Evolutionary conservation across 306 rosid genomes (phyloP).

Genomic region (Hippophae tibetana): DNA sequence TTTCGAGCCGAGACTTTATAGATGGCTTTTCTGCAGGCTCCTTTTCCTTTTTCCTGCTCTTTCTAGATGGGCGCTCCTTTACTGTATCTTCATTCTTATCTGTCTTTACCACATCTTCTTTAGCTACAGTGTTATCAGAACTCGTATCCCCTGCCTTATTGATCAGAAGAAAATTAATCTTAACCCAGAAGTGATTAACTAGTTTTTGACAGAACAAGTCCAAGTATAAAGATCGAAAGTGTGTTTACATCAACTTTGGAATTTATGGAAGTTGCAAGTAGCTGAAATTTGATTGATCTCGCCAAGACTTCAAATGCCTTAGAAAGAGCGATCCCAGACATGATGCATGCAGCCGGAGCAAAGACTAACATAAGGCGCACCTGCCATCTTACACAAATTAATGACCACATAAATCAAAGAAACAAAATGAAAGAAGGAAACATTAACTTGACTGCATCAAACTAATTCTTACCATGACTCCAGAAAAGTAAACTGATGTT

Average conservation of each 20-base stretch:
- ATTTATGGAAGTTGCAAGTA: slow-evolving; percentile 40
- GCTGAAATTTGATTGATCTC: slow-evolving; percentile 83
- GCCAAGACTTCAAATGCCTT: slow-evolving; percentile 93
- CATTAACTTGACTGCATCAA: slow-evolving; percentile 9
- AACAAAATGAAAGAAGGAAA: slow-evolving; percentile 10
- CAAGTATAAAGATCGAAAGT: slow-evolving; percentile 8
- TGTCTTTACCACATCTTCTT: slow-evolving; percentile 45
- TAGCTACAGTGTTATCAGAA: slow-evolving; percentile 37
- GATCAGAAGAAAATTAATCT: slow-evolving; percentile 9
- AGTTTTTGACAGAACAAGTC: slow-evolving; percentile 15
- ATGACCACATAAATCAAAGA: slow-evolving; percentile 15
- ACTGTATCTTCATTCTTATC: slow-evolving; percentile 53
- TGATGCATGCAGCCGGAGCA: slow-evolving; percentile 98
- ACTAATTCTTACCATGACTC: slow-evolving; percentile 81
- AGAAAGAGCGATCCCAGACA: slow-evolving; percentile 98
- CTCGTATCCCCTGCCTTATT: slow-evolving; percentile 55
- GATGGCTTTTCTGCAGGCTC: slow-evolving; percentile 70
- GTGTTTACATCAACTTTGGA: slow-evolving; percentile 45
- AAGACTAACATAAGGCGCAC: slow-evolving; percentile 97
- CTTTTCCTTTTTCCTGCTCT: slow-evolving; percentile 71
- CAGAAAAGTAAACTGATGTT: slow-evolving; percentile 87
- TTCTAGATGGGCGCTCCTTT: slow-evolving; percentile 75
- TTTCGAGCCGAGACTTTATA: slow-evolving; percentile 46
- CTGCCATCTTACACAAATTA: slow-evolving; percentile 35
- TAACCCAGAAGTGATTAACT: slow-evolving; percentile 14